Base-by-base conservation (phyloP, 2,329 filamentous ascomycete genomes). In the Fusarium papillatum region DNA sequence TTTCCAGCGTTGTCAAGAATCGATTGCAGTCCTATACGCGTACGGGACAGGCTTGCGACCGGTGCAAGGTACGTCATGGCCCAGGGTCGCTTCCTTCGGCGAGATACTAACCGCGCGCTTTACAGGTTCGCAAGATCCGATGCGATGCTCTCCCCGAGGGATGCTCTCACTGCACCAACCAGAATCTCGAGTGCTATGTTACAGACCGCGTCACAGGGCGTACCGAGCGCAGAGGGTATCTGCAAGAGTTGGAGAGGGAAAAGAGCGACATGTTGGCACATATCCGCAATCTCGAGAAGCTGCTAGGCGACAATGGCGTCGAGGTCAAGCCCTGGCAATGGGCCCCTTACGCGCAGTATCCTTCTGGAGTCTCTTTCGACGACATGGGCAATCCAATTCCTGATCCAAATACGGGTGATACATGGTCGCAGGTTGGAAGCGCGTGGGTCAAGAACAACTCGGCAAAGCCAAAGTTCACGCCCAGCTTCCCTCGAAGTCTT, bases 151-250 rank as follows among this genome's bases (percentile, higher is more conserved):
- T 94, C 48, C 91, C 93, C 38, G 93, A 94, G 76, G 95, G 95
- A 74, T 98, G 95, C 85, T 95, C 94, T 73, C 93, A 95, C 79
- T 98, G 95, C 86, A 86, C 91, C 78, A 92, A 93, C 83, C 94
- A 94, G 81, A 92, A 91, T 75, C 91, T 94, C 78, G 91, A 94
- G 80, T 98, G 95, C 85, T 93, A 91, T 84, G 95, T 95, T 66
- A 98, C 95, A 69, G 95, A 98, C 83, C 92, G 95, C 78, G 95
- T 97, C 80, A 96, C 94, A 5, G 94, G 95, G 70, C 93, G 94
- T 74, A 95, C 95, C 63, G 93, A 94, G 71, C 91, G 92, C 69
- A 89, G 95, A 78, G 95, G 95, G 65, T 95, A 96, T 80, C 88
- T 94, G 75, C 93, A 96, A 81, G 90, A 93, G 77, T 87, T 97